Percentiles rank a stretch among this genome's conserved stretches.
These are phyloP conservation scores for Rubroboletus pulcherrimus DNA, from an alignment of 768 basidiomycete species.

Conservation along the genomic window DNA sequence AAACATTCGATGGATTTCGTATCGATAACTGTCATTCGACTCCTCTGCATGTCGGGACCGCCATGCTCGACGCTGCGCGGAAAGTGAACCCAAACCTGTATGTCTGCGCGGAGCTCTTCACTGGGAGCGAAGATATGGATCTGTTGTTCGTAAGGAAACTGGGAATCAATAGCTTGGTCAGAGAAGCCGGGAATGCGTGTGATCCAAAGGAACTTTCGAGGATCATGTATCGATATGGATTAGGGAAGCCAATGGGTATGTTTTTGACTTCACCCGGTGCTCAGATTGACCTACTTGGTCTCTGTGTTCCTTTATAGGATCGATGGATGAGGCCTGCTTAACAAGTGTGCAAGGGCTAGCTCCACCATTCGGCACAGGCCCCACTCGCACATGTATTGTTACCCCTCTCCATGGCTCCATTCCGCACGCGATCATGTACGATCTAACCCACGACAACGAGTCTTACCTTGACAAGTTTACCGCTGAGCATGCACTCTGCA, in stretches of 20 bases:
- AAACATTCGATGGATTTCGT: constrained; percentile 90
- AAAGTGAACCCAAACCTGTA: constrained; percentile 90
- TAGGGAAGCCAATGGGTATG: constrained; percentile 89
- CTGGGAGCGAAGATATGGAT: constrained; percentile 93
- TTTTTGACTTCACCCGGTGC: constrained; percentile 1
- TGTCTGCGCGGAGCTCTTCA: constrained; percentile 95
- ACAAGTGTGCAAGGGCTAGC: constrained; percentile 71
- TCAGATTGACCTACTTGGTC: background rate
- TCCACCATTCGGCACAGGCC: constrained; percentile 81
- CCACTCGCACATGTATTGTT: constrained; percentile 66
- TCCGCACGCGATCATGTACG: constrained; percentile 93
- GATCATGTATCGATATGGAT: constrained; percentile 82
- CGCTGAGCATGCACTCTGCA: constrained; percentile 93
- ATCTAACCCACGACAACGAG: constrained; percentile 97
- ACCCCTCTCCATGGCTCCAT: constrained; percentile 78
- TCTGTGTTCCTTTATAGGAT: constrained; percentile 45
- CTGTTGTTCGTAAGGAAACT: constrained; percentile 84
- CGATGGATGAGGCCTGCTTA: constrained; percentile 90
- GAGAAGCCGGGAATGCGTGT: constrained; percentile 91
- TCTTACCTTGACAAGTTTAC: constrained; percentile 85
- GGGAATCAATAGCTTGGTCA: constrained; percentile 89
- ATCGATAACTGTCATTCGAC: constrained; percentile 99
- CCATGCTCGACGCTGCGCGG: constrained; percentile 87
- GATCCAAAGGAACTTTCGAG: constrained; percentile 90
- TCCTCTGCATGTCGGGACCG: constrained; percentile 93